Percentiles rank a stretch among this genome's conserved stretches.
phyloP scores from a whole-genome alignment of 73 alveolate genomes.

The Diophrys appendiculata region DNA sequence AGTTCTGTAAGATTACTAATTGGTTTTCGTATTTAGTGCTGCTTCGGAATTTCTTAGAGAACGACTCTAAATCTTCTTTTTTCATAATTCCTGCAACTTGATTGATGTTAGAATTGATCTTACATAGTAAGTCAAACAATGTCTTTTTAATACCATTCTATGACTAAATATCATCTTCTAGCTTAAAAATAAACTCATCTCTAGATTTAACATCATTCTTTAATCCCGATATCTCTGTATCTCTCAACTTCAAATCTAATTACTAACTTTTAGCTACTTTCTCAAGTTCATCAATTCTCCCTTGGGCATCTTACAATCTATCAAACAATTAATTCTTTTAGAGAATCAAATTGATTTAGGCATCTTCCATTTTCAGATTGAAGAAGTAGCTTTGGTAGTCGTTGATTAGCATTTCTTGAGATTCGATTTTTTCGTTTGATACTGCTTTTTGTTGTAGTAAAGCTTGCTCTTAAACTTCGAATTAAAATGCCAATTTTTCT shows the following conservation, averaged over 20 bases:
- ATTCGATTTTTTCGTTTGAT: neutral
- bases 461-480: neutral
- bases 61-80: neutral
- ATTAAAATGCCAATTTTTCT: neutral
- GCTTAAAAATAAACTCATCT: neutral
- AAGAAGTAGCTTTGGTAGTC: neutral
- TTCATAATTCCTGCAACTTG: neutral
- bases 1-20: no score
- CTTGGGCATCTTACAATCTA: neutral
- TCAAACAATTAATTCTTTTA: neutral
- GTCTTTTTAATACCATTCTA: neutral
- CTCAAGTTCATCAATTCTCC: neutral
- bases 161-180: neutral
- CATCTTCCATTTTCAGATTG: neutral
- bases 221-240: neutral
- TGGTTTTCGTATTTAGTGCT: neutral
- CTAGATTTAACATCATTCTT: neutral
- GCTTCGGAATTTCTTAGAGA: neutral
- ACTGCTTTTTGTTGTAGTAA: neutral
- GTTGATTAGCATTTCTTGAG: neutral
- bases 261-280: neutral
- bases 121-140: neutral
- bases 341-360: neutral
- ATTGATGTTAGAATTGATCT: no score
- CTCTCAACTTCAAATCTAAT: neutral